Evolutionary conservation across 2,329 filamentous ascomycete genomes (phyloP).

Genomic region (Neonectria magnoliae): DNA sequence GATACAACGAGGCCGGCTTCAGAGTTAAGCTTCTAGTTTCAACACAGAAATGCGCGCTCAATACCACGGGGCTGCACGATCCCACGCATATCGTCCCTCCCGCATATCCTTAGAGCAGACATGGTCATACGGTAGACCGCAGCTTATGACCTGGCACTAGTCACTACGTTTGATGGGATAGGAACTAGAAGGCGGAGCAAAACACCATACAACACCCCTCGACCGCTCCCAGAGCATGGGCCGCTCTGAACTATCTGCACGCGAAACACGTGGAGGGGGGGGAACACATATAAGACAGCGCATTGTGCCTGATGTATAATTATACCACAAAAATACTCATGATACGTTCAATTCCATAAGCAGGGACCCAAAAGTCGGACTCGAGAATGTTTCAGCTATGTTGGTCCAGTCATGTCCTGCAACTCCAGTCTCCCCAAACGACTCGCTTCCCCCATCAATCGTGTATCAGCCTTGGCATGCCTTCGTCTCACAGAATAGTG

Average conservation of each 20-base stretch:
- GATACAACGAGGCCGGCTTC: not conserved
- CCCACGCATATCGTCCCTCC: not conserved
- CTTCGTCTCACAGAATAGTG: constrained; percentile 55
- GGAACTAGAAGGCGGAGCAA: not conserved
- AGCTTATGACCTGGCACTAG: not conserved
- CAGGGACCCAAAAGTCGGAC: not conserved
- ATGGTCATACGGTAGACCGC: not conserved
- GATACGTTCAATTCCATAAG: not conserved
- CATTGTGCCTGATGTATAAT: not conserved
- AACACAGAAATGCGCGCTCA: not conserved
- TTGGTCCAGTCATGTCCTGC: not conserved
- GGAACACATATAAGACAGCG: not conserved
- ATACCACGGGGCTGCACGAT: not conserved
- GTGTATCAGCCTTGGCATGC: not conserved
- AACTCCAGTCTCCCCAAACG: not conserved
- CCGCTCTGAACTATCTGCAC: not conserved
- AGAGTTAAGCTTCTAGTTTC: too few relatives aligned
- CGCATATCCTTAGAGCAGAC: not conserved
- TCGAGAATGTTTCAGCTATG: too few relatives aligned
- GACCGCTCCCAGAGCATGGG: not conserved
- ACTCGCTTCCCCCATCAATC: not conserved
- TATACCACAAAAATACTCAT: not conserved
- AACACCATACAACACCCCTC: too few relatives aligned
- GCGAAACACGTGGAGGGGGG: not conserved
- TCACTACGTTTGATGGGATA: not conserved